Evolutionary conservation across 805 yeast genomes (phyloP).

Genomic region (Ogataea trehaloabstinens): DNA sequence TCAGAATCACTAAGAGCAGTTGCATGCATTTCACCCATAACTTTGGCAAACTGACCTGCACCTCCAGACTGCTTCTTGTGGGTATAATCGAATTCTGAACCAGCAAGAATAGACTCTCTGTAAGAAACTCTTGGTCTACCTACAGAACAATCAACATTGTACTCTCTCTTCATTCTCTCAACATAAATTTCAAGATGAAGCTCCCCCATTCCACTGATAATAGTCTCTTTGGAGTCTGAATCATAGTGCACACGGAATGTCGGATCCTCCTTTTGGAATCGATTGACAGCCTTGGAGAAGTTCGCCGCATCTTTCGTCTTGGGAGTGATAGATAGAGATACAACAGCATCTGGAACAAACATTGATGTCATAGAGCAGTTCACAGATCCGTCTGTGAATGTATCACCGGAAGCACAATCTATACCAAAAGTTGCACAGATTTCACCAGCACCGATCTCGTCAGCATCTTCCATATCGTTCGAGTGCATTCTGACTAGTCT

Average conservation of each 20-base stretch:
- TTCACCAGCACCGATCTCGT: constrained; percentile 95
- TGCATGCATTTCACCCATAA: constrained; percentile 70
- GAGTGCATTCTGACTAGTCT: constrained; percentile 98
- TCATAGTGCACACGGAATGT: constrained; percentile 93
- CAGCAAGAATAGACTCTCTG: constrained; percentile 81
- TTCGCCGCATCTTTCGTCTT: constrained; percentile 82
- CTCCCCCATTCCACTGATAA: constrained; percentile 98
- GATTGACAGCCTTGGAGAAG: constrained; percentile 93
- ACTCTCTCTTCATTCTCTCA: constrained; percentile 97
- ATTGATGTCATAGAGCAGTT: constrained; percentile 92
- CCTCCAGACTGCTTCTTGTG: constrained; percentile 99
- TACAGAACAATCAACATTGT: constrained; percentile 90
- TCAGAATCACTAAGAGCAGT: constrained; percentile 53
- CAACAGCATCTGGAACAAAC: constrained; percentile 99
- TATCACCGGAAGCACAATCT: constrained; percentile 98
- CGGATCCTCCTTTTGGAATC: constrained; percentile 99
- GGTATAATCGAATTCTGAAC: constrained; percentile 83
- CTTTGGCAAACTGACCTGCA: constrained; percentile 98
- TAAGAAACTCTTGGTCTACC: constrained; percentile 98
- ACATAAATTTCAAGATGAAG: constrained; percentile 95
- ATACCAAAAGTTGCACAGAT: constrained; percentile 99
- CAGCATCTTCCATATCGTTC: constrained; percentile 97
- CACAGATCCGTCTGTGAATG: constrained; percentile 82
- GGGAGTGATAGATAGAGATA: constrained; percentile 87
- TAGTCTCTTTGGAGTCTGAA: constrained; percentile 87